A percentile compares a stretch with the other conserved stretches of the same genome.
Evolutionary conservation across 495 filamentous ascomycete species (phyloP).

Genomic region (Penicillium robsamsonii): DNA sequence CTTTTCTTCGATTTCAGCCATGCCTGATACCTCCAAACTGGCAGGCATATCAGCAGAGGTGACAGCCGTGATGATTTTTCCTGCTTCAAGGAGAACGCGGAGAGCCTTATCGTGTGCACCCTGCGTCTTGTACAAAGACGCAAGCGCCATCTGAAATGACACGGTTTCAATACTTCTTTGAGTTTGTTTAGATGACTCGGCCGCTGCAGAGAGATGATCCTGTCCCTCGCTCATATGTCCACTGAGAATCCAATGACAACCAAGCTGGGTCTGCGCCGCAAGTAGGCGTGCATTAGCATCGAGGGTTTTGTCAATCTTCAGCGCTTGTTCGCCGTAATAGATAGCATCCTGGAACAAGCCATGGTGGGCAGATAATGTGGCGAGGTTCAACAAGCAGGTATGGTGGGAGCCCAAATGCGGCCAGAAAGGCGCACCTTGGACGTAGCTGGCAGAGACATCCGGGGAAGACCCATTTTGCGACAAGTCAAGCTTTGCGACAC

Average conservation of each 20-base stretch:
- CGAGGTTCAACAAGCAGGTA: constrained; percentile 65
- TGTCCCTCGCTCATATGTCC: constrained; percentile 60
- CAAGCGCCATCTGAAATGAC: constrained; percentile 45
- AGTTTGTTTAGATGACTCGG: constrained; percentile 37
- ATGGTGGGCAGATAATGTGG: constrained; percentile 72
- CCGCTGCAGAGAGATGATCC: constrained; percentile 54
- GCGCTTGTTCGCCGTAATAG: constrained; percentile 83
- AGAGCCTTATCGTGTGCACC: constrained; percentile 52
- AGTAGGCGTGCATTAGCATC: constrained; percentile 57
- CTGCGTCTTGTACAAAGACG: constrained; percentile 38
- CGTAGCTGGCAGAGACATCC: constrained; percentile 30
- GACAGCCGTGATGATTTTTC: constrained; percentile 38
- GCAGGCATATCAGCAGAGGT: constrained; percentile 22
- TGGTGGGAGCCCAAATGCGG: constrained; percentile 69
- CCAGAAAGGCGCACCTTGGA: constrained; percentile 74
- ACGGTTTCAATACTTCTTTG: constrained; percentile 48
- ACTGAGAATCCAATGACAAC: constrained; percentile 62
- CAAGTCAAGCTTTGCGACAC: constrained; percentile 44
- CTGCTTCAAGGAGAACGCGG: constrained; percentile 40
- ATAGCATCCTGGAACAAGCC: constrained; percentile 86
- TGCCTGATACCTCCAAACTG: constrained; percentile 14
- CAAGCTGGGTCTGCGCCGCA: constrained; percentile 56
- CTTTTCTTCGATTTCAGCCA: constrained; percentile 37
- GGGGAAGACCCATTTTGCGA: constrained; percentile 27
- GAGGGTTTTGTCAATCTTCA: constrained; percentile 70